Conservation (phyloP, 306 rosid species). For the Malus domestica region ASM211411v1 NC_041797.1:2168001-2168500, state of each 20-base stretch:
- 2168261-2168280: too few relatives aligned
- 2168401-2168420: neutral
- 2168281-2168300: too few relatives aligned
- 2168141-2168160: neutral
- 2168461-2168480: neutral
- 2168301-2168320: too few relatives aligned
- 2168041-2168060: slow-evolving; percentile 20
- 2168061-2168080: too few relatives aligned
- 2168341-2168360: too few relatives aligned
- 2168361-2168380: too few relatives aligned
- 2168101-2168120: slow-evolving; percentile 18
- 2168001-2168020: slow-evolving; percentile 3
- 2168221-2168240: too few relatives aligned
- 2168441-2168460: neutral
- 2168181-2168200: neutral
- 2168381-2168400: neutral
- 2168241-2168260: too few relatives aligned
- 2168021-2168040: neutral
- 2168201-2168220: neutral
- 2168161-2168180: neutral
- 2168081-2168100: neutral
- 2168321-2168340: too few relatives aligned
- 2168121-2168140: slow-evolving; percentile 9
- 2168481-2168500: neutral
- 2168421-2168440: neutral